Base-by-base conservation (phyloP, 139 green algal species). In the Trebouxia sp. region DNA sequence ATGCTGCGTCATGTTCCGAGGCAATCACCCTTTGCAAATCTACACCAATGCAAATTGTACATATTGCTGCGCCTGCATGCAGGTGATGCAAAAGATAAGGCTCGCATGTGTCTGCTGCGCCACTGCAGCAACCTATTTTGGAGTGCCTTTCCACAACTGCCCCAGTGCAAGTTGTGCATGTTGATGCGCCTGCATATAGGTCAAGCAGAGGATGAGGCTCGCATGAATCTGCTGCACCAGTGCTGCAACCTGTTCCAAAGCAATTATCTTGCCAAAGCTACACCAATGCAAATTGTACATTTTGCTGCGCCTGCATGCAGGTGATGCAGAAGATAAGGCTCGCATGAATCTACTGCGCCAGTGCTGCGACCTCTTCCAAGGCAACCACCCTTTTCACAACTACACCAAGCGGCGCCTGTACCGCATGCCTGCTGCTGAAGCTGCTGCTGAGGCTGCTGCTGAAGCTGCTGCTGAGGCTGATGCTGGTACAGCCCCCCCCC, bases 361-460 rank as follows among this genome's bases (percentile, higher is more conserved):
- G 0, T 86, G 86, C 0, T 82, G 88, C 81, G 35, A 35, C 30
- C n/a, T 65, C 4, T 90, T 87, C 56, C 55, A 89, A 76, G 90
- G 90, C 24, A 76, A 22, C 24, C 83, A 89, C 47, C 62, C 87
- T 9, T 93, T 92, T 80, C 90, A 93, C 82, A 92, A 92, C 75
- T 93, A 87, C 80, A 93, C 90, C 38, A 83, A 81, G 39, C 45
- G 87, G 26, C 66, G 81, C 48, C 69, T 88, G 62, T 93, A 93
- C 81, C 75, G 87, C 7, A 43, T 75, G 37, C 39, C 12, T 41
- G 58, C 28, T 45, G n/a, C 30, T 28, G 65, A n/a, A 48, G 17
- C 66, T 47, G 66, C 35, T 47, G 11, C 50, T 3, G 56, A 69
- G n/a, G 30, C 14, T 35, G 26, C 5, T n/a, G n/a, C n/a, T n/a